Conservation (phyloP, 2,329 filamentous ascomycete species). For the Ophiostoma ulmi region DNA sequence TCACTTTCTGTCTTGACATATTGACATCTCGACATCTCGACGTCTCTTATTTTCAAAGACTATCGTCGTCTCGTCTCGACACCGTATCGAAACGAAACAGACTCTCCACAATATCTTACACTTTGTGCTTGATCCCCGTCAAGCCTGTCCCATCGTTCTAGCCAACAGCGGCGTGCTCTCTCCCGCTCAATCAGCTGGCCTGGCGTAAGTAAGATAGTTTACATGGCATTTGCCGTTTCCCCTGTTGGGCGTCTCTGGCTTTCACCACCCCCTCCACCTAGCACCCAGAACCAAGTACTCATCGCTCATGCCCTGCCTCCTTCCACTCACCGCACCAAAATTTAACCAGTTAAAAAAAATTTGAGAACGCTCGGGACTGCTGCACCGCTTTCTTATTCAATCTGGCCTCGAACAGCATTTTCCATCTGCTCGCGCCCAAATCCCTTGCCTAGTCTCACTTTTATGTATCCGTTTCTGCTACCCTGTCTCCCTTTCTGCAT, state of each 20-base stretch:
- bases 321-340: slow-evolving; percentile 20
- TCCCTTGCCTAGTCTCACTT: neutral
- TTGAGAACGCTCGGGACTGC: slow-evolving; percentile 10
- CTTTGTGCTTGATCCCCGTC: slow-evolving; percentile 1
- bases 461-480: neutral
- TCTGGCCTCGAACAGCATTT: slow-evolving; percentile 9
- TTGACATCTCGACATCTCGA: neutral
- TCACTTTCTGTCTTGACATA: neutral
- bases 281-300: slow-evolving; percentile 1
- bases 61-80: slow-evolving; percentile 6
- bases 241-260: neutral
- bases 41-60: neutral
- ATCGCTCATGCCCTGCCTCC: slow-evolving; percentile 4
- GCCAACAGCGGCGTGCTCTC: slow-evolving; percentile 3
- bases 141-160: neutral
- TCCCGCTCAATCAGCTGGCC: neutral
- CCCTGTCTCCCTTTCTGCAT: neutral
- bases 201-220: neutral
- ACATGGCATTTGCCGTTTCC: neutral
- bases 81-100: neutral
- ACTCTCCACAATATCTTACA: neutral
- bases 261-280: slow-evolving; percentile 14
- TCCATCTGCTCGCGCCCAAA: slow-evolving; percentile 18
- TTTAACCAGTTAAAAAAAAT: neutral
- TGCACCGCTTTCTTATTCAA: slow-evolving; percentile 15